Base-by-base conservation (phyloP, 495 filamentous ascomycete genomes). In the Lasiosphaeria hispida region DNA sequence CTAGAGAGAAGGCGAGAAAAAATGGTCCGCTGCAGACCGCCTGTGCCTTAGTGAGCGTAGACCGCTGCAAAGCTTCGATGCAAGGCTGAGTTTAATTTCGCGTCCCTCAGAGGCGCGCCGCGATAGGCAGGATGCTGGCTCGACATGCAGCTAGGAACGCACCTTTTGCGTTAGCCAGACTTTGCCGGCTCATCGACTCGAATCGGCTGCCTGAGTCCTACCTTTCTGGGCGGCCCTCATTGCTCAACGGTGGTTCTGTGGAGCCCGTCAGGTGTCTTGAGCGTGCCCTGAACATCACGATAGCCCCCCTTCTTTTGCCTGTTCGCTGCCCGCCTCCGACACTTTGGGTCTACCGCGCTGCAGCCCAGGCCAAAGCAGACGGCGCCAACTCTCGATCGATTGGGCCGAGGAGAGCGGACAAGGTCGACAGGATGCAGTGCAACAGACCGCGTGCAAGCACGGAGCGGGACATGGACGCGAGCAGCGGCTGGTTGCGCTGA, bases 61-160 rank as follows among this genome's bases (percentile, higher is more conserved):
- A 59, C 59, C 56, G 58, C 57, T 56, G 44, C n/a, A 55, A 57
- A 61, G 48, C 50, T 48, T 57, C 38, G 55, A 58, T 10, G 42
- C 48, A 55, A 60, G 61, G 61, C 63, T 66, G 60, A 61, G 64
- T 51, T 36, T 63, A 66, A 69, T 69, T 64, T 69, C 66, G 61
- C 63, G 61, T 60, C 34, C 51, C 60, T 54, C 41, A 50, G 35
- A 19, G n/a, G 35, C 44, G 49, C 35, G 11, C 54, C 41, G 45
- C 42, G 61, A 66, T 69, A 66, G 63, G 65, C 51, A 53, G 43
- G 50, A n/a, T 48, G 18, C 36, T 23, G 18, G 30, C 45, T 36
- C 36, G 53, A 18, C 38, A 41, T 54, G 60, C 54, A 50, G 42
- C 50, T 14, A 40, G 39, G 18, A 52, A 58, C 36, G 60, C 55